Evolutionary conservation across 139 green algal species (phyloP).

Genomic region (Chlorella sp.): DNA sequence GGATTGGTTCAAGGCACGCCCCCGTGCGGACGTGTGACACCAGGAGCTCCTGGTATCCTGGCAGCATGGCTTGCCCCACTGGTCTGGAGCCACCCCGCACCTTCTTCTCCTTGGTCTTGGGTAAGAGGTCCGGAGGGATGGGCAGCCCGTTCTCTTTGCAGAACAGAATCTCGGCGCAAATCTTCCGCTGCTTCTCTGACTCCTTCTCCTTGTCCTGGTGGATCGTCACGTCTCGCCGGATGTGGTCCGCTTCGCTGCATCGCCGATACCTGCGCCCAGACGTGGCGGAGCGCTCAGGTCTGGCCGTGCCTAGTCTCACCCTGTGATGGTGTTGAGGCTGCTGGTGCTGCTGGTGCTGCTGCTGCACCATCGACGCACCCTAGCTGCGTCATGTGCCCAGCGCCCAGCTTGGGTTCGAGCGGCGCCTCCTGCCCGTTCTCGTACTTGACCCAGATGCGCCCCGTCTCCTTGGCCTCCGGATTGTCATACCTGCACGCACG

Average conservation of each 20-base stretch:
- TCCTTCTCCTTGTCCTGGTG: background rate
- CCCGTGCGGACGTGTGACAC: too few relatives aligned
- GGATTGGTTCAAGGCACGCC: too few relatives aligned
- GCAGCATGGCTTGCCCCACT: too few relatives aligned
- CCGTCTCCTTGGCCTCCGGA: slow-evolving; percentile 33
- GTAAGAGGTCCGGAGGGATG: slow-evolving; percentile 29
- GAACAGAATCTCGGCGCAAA: slow-evolving; percentile 30
- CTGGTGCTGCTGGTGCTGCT: too few relatives aligned
- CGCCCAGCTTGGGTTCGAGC: slow-evolving; percentile 37
- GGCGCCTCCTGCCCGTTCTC: slow-evolving; percentile 46
- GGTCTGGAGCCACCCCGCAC: too few relatives aligned
- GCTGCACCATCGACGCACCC: slow-evolving; percentile 15
- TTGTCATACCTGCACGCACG: slow-evolving; percentile 35
- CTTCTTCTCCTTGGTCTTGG: slow-evolving; percentile 17
- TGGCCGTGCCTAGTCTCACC: background rate
- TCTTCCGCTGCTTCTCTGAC: slow-evolving; percentile 5
- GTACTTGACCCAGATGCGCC: slow-evolving; percentile 44
- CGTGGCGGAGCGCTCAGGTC: background rate
- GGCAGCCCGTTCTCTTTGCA: slow-evolving; percentile 29
- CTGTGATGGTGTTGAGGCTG: background rate
- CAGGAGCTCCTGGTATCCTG: too few relatives aligned
- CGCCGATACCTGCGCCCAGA: slow-evolving; percentile 34
- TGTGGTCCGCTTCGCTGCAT: slow-evolving; percentile 46
- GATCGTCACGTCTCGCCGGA: slow-evolving; percentile 32
- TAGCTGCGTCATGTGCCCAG: slow-evolving; percentile 24